Evolutionary conservation across 1,139 yeast genomes (phyloP).

Genomic region (Pneumocystis murina): DNA sequence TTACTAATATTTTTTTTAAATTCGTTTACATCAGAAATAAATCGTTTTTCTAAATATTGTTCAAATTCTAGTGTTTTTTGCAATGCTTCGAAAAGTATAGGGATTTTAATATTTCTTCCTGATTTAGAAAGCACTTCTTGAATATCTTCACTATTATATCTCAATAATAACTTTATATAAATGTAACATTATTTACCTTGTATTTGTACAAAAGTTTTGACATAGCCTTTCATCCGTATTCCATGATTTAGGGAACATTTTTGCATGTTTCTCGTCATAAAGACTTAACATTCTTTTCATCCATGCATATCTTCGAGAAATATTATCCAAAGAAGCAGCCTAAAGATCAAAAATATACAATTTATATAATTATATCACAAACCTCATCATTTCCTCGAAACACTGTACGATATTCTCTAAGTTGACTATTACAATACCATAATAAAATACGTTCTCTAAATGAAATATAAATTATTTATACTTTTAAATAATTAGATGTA

Average conservation of each 20-base stretch:
- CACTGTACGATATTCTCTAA: slow-evolving; percentile 60
- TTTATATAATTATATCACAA: not conserved
- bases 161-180: not conserved
- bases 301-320: slow-evolving; percentile 65
- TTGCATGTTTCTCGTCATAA: slow-evolving; percentile 38
- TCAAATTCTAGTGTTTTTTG: slow-evolving; percentile 69
- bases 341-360: slow-evolving; percentile 1
- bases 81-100: slow-evolving; percentile 43
- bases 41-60: slow-evolving; percentile 42
- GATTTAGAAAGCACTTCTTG: slow-evolving; percentile 29
- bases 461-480: not conserved
- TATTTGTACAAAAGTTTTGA: slow-evolving; percentile 43
- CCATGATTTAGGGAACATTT: slow-evolving; percentile 61
- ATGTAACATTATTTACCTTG: not conserved
- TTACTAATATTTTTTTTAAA: not conserved
- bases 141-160: slow-evolving; percentile 48
- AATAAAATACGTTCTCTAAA: slow-evolving; percentile 42
- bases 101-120: slow-evolving; percentile 34
- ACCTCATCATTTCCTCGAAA: slow-evolving; percentile 61
- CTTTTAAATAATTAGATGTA: not conserved
- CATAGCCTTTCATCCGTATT: slow-evolving; percentile 48
- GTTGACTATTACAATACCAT: slow-evolving; percentile 60
- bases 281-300: slow-evolving; percentile 55
- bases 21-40: not conserved
- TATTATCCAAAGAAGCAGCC: slow-evolving; percentile 84